Base-by-base conservation (phyloP, 345 rosid species). In the Citrus unshiu region DNA sequence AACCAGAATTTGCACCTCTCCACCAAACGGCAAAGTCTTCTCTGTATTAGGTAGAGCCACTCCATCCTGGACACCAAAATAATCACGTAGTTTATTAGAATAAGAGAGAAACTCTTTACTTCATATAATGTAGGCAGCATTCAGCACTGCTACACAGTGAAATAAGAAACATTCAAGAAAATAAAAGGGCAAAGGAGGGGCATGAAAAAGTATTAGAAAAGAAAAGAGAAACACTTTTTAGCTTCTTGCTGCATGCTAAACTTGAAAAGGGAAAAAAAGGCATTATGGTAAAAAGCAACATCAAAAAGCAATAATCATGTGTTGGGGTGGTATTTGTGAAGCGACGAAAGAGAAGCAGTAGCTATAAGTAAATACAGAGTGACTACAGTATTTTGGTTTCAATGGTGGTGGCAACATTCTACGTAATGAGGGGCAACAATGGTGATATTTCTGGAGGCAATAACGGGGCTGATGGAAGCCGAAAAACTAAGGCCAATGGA, bases 11-110 rank as follows among this genome's bases (percentile, higher is more conserved):
- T 79, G 65, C 62, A 93, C 99, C 89, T 96, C 99, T 89, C 99
- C 98, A 73, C 99, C 99, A 78, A 93, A 94, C 65, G 97, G 94
- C 73, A 96, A 83, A 75, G 91, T 93, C 90, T 96, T 92, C 84
- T 91, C 98, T 25, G 98, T 91, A 88, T 88, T 86, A 78, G 98
- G 98, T 86, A 96, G 79, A 78, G 98, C 88, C 79, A 91, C 97
- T 80, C 98, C 99, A 83, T 96, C 97, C 99, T 96, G 89, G 78
- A 83, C 60, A 75, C 46, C 80, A 77, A 73, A 80, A 76, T 66
- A 76, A 73, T 46, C 29, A 65, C 1, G 32, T 18, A 32, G 21
- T 73, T 72, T n/a, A 68, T 86, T 67, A 78, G 18, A 54, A 77
- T 67, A 70, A 57, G 30, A 72, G 67, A 59, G 74, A 74, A 56